These are phyloP conservation scores for Ceratobasidium sp. DNA, from an alignment of 1,284 basidiomycete species.

Conservation along the genomic window DNA sequence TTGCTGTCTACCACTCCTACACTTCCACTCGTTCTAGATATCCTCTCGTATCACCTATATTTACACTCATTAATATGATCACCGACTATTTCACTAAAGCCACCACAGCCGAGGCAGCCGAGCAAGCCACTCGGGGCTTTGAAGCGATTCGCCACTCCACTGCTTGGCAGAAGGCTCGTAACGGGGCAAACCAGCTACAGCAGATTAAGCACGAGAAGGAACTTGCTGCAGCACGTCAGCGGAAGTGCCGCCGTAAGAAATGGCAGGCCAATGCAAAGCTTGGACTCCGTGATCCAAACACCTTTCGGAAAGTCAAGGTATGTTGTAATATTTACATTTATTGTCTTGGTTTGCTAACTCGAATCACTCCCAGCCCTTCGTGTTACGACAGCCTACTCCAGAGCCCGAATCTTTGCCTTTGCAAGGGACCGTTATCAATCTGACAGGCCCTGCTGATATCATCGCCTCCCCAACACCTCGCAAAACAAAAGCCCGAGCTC, in stretches of 20 bases:
- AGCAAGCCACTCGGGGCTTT: neutral
- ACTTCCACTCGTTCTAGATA: neutral
- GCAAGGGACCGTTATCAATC: too few relatives aligned
- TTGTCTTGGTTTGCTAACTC: too few relatives aligned
- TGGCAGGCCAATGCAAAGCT: neutral
- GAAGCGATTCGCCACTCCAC: neutral
- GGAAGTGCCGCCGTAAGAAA: neutral
- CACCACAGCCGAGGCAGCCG: slow-evolving; percentile 7
- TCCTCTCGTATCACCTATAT: too few relatives aligned
- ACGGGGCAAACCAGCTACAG: neutral
- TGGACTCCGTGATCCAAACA: neutral
- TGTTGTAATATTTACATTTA: too few relatives aligned
- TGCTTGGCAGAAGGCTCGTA: neutral
- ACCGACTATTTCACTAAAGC: neutral
- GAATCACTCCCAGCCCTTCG: too few relatives aligned
- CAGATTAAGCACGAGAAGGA: neutral
- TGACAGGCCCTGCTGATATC: too few relatives aligned
- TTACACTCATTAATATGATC: neutral
- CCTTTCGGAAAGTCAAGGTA: neutral
- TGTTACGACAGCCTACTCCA: too few relatives aligned
- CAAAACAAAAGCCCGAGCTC: neutral
- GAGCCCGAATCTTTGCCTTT: too few relatives aligned
- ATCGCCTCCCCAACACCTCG: too few relatives aligned
- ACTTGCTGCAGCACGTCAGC: neutral
- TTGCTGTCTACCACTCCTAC: neutral